These are phyloP conservation scores for Phytopythium helicoides DNA, from an alignment of 352 stramenopile genomes.

Conservation along the genomic window DNA sequence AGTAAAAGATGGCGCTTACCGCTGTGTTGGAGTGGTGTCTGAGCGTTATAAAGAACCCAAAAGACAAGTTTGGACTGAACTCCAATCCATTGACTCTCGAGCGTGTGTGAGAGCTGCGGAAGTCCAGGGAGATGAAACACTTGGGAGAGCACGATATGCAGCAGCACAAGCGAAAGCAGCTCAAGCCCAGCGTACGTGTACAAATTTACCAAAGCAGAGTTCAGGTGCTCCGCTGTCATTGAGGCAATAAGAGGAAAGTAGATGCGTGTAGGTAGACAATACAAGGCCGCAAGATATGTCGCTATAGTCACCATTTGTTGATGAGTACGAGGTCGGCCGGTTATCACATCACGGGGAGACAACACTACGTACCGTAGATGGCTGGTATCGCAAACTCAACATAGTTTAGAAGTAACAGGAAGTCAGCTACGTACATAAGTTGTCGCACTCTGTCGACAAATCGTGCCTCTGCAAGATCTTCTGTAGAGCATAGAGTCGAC, in stretches of 20 bases:
- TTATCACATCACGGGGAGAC: no score
- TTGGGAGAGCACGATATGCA: constrained; percentile 10
- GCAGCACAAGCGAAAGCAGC: constrained; percentile 23
- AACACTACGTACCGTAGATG: constrained; percentile 22
- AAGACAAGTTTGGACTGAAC: constrained; percentile 26
- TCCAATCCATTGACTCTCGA: constrained; percentile 15
- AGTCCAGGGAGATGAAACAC: constrained; percentile 19
- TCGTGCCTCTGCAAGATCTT: not conserved
- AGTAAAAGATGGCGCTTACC: constrained; percentile 5
- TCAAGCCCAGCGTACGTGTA: constrained; percentile 25
- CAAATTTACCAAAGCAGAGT: constrained; percentile 14
- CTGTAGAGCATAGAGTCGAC: not conserved
- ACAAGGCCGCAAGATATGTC: not conserved
- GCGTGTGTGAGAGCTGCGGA: constrained; percentile 26
- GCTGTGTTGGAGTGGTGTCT: constrained; percentile 19
- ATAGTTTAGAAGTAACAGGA: constrained; percentile 26
- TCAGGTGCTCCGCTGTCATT: constrained; percentile 12
- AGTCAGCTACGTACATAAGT: constrained; percentile 22
- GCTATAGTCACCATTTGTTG: not conserved
- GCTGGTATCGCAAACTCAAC: constrained; percentile 24
- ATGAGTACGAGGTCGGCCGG: not conserved
- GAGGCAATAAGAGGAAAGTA: constrained; percentile 14
- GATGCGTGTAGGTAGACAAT: constrained; percentile 16
- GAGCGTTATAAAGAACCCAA: constrained; percentile 31
- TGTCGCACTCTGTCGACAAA: constrained; percentile 9